Evolutionary conservation across 2,329 filamentous ascomycete species (phyloP).

Genomic region (Calonectria honghensis): DNA sequence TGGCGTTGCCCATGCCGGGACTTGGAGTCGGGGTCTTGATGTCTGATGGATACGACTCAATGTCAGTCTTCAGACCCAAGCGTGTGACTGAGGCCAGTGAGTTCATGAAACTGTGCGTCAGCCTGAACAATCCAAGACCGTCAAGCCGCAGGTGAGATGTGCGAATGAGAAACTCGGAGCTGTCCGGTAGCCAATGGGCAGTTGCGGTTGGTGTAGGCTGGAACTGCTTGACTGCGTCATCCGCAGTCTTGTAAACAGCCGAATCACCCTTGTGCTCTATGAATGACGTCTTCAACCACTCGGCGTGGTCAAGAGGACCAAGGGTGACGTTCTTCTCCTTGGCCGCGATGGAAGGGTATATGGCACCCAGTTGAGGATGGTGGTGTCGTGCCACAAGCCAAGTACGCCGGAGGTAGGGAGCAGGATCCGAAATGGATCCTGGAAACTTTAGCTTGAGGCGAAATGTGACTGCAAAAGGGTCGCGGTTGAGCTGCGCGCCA

Average conservation of each 20-base stretch:
- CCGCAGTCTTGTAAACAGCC: not conserved
- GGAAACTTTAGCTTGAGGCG: slow-evolving; percentile 26
- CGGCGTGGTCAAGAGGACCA: not conserved
- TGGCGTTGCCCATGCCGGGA: slow-evolving; percentile 12
- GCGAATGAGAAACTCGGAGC: slow-evolving; percentile 20
- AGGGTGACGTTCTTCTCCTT: slow-evolving; percentile 14
- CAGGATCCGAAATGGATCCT: not conserved
- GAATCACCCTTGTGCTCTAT: not conserved
- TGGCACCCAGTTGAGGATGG: slow-evolving; percentile 20
- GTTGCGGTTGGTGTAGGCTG: slow-evolving; percentile 16
- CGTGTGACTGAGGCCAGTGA: slow-evolving; percentile 12
- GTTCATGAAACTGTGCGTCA: slow-evolving; percentile 19
- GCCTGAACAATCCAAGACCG: slow-evolving; percentile 3
- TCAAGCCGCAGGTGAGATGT: slow-evolving; percentile 20
- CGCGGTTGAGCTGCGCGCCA: slow-evolving; percentile 27
- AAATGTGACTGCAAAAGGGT: slow-evolving; percentile 20
- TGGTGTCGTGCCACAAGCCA: slow-evolving; percentile 14
- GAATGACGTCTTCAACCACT: slow-evolving; percentile 20
- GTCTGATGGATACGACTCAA: slow-evolving; percentile 3
- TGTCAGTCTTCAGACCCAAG: slow-evolving; percentile 2
- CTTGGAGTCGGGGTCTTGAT: slow-evolving; percentile 5
- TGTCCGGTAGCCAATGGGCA: slow-evolving; percentile 20
- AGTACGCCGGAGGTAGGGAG: slow-evolving; percentile 18
- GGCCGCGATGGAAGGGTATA: not conserved
- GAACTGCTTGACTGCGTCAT: not conserved